These are phyloP conservation scores for Diaporthe citri DNA, from an alignment of 2,329 filamentous ascomycete genomes.

Conservation along the genomic window DNA sequence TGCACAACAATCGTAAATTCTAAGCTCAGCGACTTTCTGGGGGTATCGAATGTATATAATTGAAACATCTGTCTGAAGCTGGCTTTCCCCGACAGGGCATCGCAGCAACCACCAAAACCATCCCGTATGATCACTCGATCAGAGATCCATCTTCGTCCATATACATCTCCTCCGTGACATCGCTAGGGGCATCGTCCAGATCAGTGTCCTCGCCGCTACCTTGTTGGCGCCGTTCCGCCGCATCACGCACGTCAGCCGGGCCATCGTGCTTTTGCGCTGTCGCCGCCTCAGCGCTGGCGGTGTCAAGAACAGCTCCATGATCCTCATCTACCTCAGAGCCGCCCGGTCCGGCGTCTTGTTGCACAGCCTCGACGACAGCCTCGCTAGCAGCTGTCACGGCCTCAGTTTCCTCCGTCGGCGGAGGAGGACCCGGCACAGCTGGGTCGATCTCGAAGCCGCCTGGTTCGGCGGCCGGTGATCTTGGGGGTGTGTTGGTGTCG, in stretches of 20 bases:
- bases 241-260: not conserved
- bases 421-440: slow-evolving; percentile 6
- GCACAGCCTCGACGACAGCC: too few species aligned
- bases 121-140: slow-evolving; percentile 36
- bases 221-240: not conserved
- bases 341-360: not conserved
- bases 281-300: not conserved
- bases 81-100: not conserved
- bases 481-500: not conserved
- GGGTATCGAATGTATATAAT: slow-evolving; percentile 2
- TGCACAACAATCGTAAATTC: not conserved
- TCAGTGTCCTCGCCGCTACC: slow-evolving; percentile 30
- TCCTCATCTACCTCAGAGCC: not conserved
- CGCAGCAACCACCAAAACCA: not conserved
- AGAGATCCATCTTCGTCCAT: slow-evolving; percentile 51
- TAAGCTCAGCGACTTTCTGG: not conserved
- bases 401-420: not conserved
- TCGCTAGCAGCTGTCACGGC: not conserved
- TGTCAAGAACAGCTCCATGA: not conserved
- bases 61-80: not conserved
- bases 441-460: slow-evolving; percentile 38
- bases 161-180: slow-evolving; percentile 48
- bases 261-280: not conserved
- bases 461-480: slow-evolving; percentile 13
- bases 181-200: slow-evolving; percentile 42